Percentiles rank a stretch among this genome's conserved stretches.
phyloP scores from a whole-genome alignment of 306 rosid genomes.

The Canavalia ensiformis region DNA sequence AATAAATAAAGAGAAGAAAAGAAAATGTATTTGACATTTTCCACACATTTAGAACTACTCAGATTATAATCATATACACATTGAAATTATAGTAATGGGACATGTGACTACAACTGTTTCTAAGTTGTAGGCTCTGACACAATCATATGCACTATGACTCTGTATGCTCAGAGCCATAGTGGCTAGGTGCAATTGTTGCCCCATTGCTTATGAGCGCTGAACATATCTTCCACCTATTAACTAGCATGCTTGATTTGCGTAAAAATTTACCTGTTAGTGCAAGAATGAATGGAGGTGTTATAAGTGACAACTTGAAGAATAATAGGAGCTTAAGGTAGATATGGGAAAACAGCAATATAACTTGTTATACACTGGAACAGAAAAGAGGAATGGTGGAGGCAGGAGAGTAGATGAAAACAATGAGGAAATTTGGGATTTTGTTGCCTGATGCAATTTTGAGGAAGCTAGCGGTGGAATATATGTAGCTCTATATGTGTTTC shows the following conservation, averaged over 20 bases:
- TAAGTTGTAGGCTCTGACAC: slow-evolving; percentile 10
- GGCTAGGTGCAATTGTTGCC: not conserved
- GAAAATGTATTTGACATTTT: slow-evolving; percentile 26
- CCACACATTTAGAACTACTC: not conserved
- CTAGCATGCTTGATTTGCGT: not conserved
- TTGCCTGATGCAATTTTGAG: slow-evolving; percentile 6
- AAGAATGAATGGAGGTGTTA: not conserved
- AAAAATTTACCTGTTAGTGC: not conserved
- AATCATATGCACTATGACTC: not conserved
- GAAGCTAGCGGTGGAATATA: not conserved
- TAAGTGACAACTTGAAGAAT: slow-evolving; percentile 7
- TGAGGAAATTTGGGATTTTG: not conserved
- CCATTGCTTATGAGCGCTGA: not conserved
- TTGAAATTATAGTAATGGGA: not conserved
- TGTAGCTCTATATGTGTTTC: not conserved
- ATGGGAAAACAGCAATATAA: not conserved
- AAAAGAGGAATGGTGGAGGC: not conserved
- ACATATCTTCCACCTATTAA: not conserved
- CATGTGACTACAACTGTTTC: slow-evolving; percentile 1
- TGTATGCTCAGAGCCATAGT: not conserved
- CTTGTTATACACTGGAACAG: not conserved
- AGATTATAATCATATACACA: not conserved
- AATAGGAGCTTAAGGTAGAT: slow-evolving; percentile 4
- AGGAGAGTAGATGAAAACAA: not conserved
- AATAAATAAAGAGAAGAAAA: too few species aligned